Conservation (phyloP, 1,284 basidiomycete genomes). For the Cryptococcus sp. region DNA sequence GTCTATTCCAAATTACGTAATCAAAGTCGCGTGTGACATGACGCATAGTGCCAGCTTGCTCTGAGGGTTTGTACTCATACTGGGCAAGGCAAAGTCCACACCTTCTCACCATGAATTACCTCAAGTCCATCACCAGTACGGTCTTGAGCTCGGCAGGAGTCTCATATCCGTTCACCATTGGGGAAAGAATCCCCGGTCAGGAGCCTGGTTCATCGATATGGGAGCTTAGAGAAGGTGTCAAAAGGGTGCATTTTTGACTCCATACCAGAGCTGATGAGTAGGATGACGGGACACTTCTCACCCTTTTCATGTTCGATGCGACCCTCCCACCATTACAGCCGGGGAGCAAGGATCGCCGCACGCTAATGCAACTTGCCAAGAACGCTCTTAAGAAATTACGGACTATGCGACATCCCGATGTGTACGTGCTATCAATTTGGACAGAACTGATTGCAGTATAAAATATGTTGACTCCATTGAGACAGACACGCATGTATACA, state of each 20-base stretch:
- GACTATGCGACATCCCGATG: constrained; percentile 88
- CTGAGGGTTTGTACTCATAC: too few species aligned
- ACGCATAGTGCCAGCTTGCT: not conserved
- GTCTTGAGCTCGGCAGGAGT: constrained; percentile 86
- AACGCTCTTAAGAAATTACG: constrained; percentile 89
- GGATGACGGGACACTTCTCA: constrained; percentile 82
- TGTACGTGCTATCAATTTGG: constrained; percentile 47
- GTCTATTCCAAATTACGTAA: not conserved
- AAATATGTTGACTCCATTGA: constrained; percentile 92
- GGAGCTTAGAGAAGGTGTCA: constrained; percentile 80
- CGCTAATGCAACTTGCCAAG: constrained; percentile 72
- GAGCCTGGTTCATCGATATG: constrained; percentile 66
- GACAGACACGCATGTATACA: constrained; percentile 78
- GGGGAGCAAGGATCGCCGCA: constrained; percentile 53
- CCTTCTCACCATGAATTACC: constrained; percentile 44
- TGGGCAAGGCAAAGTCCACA: not conserved
- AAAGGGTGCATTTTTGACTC: constrained; percentile 58
- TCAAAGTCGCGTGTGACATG: not conserved
- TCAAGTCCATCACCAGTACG: constrained; percentile 54
- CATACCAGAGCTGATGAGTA: constrained; percentile 39
- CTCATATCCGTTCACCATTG: constrained; percentile 81
- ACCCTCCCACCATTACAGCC: constrained; percentile 46
- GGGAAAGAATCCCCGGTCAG: constrained; percentile 64
- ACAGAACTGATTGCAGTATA: constrained; percentile 49
- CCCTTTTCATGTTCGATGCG: constrained; percentile 85